Base-by-base conservation (phyloP, 2,329 filamentous ascomycete genomes). In the Colletotrichum gigasporum region DNA sequence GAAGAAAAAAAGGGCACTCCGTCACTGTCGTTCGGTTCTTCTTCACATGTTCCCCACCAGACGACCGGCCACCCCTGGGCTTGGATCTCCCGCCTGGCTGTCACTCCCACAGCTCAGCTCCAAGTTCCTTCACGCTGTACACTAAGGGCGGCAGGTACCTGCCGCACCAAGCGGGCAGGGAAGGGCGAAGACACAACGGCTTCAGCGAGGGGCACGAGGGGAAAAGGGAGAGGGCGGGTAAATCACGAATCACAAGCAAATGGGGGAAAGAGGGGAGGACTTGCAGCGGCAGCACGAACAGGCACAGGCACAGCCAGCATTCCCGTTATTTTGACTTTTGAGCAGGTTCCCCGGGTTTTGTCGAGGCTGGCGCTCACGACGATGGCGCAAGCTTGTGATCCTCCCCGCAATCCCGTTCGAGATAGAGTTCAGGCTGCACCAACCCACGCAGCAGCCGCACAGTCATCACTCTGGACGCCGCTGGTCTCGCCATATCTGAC, bases 161-260 rank as follows among this genome's bases (percentile, higher is more conserved):
- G 45, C 22, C 22, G 30, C 26, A 18, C 20, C 58, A 56, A 44
- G 37, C 16, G 44, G 42, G 59, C 60, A 45, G 47, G 32, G 18
- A 11, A 37, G 30, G 47, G 48, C 47, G 26, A 53, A 11, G 24
- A 37, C 30, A 34, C 20, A 55, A 54, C 28, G 47, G 39, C 47
- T 47, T 64, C 61, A 39, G 52, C 39, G 26, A 44, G n/a, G 10
- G 16, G 12, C 10, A 56, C 22, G 28, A 22, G 28, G 35, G 8
- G n/a, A 5, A 35, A 7, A 41, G 9, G 26, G 35, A 28, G 22
- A 30, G 20, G 20, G 54, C 32, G 28, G 35, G 24, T n/a, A n/a
- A n/a, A n/a, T n/a, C n/a, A n/a, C n/a, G n/a, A 30, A 39, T 65
- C 63, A 65, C 63, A 52, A 63, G 63, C 63, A 39, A 60, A 60